A percentile compares a stretch with the other conserved stretches of the same genome.
Conservation (phyloP, 1,284 basidiomycete species). For the Gymnopus androsaceus region DNA sequence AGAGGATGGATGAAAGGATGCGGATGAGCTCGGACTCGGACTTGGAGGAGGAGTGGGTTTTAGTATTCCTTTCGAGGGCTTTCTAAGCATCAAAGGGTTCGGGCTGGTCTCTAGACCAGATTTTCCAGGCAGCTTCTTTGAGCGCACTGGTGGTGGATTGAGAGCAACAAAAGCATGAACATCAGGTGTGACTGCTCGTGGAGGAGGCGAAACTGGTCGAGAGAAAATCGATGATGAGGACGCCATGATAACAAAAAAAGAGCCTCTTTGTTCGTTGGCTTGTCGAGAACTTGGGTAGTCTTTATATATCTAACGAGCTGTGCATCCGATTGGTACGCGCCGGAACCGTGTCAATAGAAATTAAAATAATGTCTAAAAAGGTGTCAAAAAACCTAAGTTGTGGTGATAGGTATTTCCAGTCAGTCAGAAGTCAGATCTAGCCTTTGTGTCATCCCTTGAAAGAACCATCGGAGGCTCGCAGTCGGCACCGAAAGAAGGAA, state of each 20-base stretch:
- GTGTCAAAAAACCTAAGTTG: not conserved
- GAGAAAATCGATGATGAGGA: conserved; percentile 28
- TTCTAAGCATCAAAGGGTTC: not conserved
- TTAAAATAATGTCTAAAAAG: not conserved
- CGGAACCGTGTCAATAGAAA: not conserved
- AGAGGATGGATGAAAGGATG: not conserved
- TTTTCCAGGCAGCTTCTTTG: not conserved
- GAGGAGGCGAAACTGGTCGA: conserved; percentile 46
- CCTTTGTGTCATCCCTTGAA: not conserved
- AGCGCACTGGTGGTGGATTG: not conserved
- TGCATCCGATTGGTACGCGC: conserved; percentile 1
- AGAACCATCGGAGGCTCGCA: not conserved
- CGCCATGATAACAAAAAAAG: conserved; percentile 12
- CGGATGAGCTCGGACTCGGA: not conserved
- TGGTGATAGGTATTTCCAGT: too few relatives aligned
- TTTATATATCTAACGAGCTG: not conserved
- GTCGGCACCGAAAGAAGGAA: conserved; percentile 6
- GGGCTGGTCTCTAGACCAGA: not conserved
- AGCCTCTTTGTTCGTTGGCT: too few relatives aligned
- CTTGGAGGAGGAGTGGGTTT: conserved; percentile 7
- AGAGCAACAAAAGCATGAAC: conserved; percentile 17
- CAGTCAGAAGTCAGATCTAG: too few relatives aligned
- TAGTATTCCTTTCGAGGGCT: not conserved
- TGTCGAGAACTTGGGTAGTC: too few relatives aligned
- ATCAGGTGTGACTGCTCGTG: conserved; percentile 42